phyloP scores from a whole-genome alignment of 2,329 filamentous ascomycete genomes.

The Nemania diffusa region DNA sequence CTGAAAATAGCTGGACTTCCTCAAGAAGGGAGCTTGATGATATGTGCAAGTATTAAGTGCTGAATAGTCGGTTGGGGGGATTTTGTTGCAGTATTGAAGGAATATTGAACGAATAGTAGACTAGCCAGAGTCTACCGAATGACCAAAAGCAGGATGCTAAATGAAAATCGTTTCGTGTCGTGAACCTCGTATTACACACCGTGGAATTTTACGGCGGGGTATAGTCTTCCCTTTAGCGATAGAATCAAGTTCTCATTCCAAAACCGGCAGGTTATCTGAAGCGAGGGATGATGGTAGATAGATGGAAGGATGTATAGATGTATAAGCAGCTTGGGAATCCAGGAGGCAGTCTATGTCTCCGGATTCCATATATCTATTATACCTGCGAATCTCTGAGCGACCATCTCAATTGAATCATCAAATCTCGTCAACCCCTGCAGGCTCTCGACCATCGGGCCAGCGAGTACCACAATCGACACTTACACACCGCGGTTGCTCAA shows the following conservation, averaged over 20 bases:
- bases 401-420: constrained; percentile 31
- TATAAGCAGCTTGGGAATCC: constrained; percentile 27
- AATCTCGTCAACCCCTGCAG: constrained; percentile 28
- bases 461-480: constrained; percentile 30
- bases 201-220: constrained; percentile 39
- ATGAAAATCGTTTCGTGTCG: constrained; percentile 43
- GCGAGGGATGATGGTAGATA: constrained; percentile 24
- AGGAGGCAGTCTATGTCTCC: constrained; percentile 36
- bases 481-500: constrained; percentile 41
- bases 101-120: constrained; percentile 43
- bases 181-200: constrained; percentile 44
- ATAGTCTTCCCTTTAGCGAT: constrained; percentile 42
- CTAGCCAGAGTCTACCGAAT: constrained; percentile 46
- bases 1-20: constrained; percentile 34
- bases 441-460: constrained; percentile 34
- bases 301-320: not conserved
- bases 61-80: constrained; percentile 40
- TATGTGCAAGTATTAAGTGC: constrained; percentile 45
- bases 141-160: constrained; percentile 19
- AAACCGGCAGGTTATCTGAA: constrained; percentile 31
- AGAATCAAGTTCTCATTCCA: constrained; percentile 44
- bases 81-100: constrained; percentile 35
- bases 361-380: constrained; percentile 47
- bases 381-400: constrained; percentile 22
- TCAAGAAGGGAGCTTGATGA: constrained; percentile 42